Base-by-base conservation (phyloP, 345 rosid genomes). In the Triadica sebifera region DNA sequence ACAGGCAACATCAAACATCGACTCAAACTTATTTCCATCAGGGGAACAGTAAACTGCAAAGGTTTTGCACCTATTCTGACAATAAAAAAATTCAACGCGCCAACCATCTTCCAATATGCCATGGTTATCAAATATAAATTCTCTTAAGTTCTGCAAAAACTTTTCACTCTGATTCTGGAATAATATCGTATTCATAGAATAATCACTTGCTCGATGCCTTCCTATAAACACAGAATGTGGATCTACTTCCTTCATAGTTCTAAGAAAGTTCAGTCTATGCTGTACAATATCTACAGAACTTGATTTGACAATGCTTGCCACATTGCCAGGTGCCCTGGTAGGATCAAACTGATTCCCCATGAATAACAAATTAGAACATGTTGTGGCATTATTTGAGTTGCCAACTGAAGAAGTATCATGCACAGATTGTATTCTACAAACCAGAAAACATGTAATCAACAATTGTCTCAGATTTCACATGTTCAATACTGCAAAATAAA, bases 1-100 rank as follows among this genome's bases (percentile, higher is more conserved):
- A 45, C 79, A 34, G 51, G 85, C 72, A 75, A 75, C 79, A 62
- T 78, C 85, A 63, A 57, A 64, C 75, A 72, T 64, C n/a, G 82
- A 82, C 60, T 69, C 79, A 71, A 75, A 75, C 72, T 56, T 71
- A 78, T 68, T 72, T 58, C 82, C 82, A 34, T 78, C 79, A 1
- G 76, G 75, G 20, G 82, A 62, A 37, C 67, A 60, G 65, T 71
- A 59, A 72, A 72, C 53, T 37, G 75, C 73, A 63, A 72, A 43
- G 41, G 73, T 69, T 52, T 58, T 56, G 34, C 76, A 57, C 43
- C 80, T 72, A 22, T 50, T 65, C 63, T 57, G 76, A 47, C 75
- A 72, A 34, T 47, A 71, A 57, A 34, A 56, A 47, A 77, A 71
- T 38, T 72, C 62, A 19, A 77, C 80, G 29, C n/a, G 49, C 80